phyloP scores from a whole-genome alignment of 495 filamentous ascomycete genomes.

The Penicillium antarcticum region DNA sequence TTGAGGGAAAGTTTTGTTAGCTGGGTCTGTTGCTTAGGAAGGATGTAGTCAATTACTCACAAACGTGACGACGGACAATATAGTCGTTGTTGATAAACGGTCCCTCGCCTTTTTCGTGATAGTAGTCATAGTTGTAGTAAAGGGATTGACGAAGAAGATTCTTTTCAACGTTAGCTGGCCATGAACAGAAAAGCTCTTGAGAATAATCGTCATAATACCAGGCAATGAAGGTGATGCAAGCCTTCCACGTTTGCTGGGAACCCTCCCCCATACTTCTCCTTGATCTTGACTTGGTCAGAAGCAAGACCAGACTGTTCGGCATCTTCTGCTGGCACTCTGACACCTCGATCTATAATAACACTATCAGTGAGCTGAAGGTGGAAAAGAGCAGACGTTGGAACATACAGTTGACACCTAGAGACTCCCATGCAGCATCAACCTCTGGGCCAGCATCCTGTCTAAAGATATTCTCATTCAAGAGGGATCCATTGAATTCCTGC shows the following conservation, averaged over 20 bases:
- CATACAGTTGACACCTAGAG: slow-evolving; percentile 51
- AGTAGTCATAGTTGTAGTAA: slow-evolving; percentile 57
- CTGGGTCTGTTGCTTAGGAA: background rate
- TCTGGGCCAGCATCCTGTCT: slow-evolving; percentile 48
- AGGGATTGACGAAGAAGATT: slow-evolving; percentile 54
- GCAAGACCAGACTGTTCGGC: slow-evolving; percentile 40
- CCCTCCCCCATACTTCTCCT: slow-evolving; percentile 51
- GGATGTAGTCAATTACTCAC: slow-evolving; percentile 17
- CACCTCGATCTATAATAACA: slow-evolving; percentile 30
- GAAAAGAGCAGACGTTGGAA: background rate
- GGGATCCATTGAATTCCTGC: slow-evolving; percentile 46
- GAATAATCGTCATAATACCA: slow-evolving; percentile 26
- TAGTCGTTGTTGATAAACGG: slow-evolving; percentile 48
- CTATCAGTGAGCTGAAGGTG: background rate
- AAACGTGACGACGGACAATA: slow-evolving; percentile 48
- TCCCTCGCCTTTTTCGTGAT: slow-evolving; percentile 41
- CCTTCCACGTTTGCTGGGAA: slow-evolving; percentile 54
- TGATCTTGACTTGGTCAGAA: slow-evolving; percentile 48
- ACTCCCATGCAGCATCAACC: slow-evolving; percentile 57
- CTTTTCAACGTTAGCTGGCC: slow-evolving; percentile 10
- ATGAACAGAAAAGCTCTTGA: too few species aligned
- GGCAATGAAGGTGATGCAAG: slow-evolving; percentile 55
- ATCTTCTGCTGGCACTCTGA: slow-evolving; percentile 34
- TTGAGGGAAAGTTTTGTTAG: background rate
- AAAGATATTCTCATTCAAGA: slow-evolving; percentile 51